Conservation (phyloP, 352 stramenopile species). For the Phytophthora boehmeriae region DNA sequence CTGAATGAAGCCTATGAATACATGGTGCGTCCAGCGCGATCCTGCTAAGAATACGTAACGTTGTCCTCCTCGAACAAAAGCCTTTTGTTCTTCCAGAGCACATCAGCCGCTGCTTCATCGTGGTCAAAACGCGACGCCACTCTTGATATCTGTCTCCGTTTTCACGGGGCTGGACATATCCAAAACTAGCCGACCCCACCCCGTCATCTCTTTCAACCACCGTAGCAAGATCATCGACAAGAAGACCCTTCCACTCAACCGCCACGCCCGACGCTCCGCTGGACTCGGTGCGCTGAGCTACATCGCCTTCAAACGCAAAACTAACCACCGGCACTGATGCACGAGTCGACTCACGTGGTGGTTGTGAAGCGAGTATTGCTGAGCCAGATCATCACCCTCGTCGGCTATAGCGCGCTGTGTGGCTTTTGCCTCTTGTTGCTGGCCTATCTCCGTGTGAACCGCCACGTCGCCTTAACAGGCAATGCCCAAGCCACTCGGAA, state of each 20-base stretch:
- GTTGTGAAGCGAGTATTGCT: conserved; percentile 12
- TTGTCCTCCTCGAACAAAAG: no score
- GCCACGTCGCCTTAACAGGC: conserved; percentile 47
- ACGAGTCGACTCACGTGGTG: background rate
- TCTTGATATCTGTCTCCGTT: no score
- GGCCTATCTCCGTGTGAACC: conserved; percentile 48
- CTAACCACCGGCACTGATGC: background rate
- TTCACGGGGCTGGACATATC: background rate
- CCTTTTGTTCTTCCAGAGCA: no score
- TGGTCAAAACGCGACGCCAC: no score
- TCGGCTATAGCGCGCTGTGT: conserved; percentile 44
- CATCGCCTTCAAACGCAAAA: background rate
- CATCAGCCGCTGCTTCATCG: no score
- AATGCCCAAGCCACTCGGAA: conserved; percentile 45
- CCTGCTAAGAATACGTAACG: no score
- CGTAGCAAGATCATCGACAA: background rate
- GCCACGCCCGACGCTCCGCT: background rate
- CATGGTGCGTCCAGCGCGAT: no score
- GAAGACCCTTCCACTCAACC: background rate
- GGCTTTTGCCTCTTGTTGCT: conserved; percentile 42
- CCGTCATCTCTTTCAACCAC: background rate
- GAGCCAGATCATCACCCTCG: conserved; percentile 39
- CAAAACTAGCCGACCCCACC: background rate
- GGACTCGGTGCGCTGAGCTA: background rate
- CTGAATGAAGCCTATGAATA: no score